Conservation (phyloP, 352 stramenopile species). For the Blastocystis sp. region DNA sequence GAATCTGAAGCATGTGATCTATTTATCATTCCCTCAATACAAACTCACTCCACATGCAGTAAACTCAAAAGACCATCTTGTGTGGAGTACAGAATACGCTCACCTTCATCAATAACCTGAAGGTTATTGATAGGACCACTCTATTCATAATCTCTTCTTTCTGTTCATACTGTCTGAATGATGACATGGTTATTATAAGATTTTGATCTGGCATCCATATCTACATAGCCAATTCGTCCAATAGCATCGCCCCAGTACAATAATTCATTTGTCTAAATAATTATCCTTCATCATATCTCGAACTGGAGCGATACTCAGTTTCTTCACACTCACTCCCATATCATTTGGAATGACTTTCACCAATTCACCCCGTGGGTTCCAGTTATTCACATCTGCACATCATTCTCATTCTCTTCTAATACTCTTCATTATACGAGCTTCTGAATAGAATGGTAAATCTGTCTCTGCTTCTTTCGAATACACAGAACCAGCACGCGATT, state of each 20-base stretch:
- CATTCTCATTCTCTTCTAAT: neutral
- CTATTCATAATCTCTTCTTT: neutral
- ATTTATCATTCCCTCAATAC: neutral
- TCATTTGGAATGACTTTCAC: neutral
- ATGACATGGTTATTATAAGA: conserved; percentile 9
- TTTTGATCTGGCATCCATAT: neutral
- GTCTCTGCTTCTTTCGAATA: neutral
- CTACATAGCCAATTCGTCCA: conserved; percentile 15
- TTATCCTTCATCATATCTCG: neutral
- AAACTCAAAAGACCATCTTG: conserved; percentile 12
- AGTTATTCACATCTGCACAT: conserved; percentile 30
- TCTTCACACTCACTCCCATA: neutral
- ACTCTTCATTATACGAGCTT: conserved; percentile 18
- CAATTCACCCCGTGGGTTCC: neutral
- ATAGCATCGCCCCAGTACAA: conserved; percentile 50
- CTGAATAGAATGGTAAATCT: no score
- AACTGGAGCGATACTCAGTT: neutral
- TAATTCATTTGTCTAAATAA: neutral
- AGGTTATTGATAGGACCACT: conserved; percentile 26
- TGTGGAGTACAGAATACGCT: conserved; percentile 37
- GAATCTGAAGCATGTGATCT: neutral
- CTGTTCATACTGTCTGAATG: neutral
- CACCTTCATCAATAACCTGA: neutral
- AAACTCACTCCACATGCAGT: conserved; percentile 10
- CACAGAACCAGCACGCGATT: neutral